Base-by-base conservation (phyloP, 306 rosid species). In the Glycyrrhiza uralensis region DNA sequence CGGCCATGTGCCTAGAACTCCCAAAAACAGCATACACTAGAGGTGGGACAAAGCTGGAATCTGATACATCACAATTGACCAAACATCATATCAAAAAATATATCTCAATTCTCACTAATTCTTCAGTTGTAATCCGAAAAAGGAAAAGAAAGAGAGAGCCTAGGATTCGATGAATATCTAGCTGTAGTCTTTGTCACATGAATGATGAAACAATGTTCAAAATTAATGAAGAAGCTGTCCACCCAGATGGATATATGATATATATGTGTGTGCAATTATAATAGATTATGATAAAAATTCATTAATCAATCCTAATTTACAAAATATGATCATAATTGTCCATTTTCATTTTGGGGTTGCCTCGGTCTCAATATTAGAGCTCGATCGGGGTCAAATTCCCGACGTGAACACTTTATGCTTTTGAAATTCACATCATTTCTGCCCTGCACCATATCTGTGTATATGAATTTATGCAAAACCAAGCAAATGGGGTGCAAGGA, bases 11-110 rank as follows among this genome's bases (percentile, higher is more conserved):
- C 81, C 85, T 90, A 0, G 98, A 93, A 68, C 84, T 87, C 55
- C 98, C 98, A 45, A 93, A 83, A 0, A 93, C 4, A 24, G 96
- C 82, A 22, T 93, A 93, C 17, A 93, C 51, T 0, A 93, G 4
- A 7, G 98, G 96, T 11, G 98, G 98, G 19, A 89, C 92, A 35
- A 90, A 90, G 35, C 97, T 89, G 0, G 92, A 83, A 86, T 93
- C 98, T 92, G 77, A 55, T 39, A 14, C 8, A 3, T 18, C 4
- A 18, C 19, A 30, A 63, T 8, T 19, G 4, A 46, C 17, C 36
- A 59, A 69, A 47, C 12, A 4, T 42, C 36, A 12, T 39, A 45
- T 46, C 54, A 57, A 30, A 20, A 32, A 15, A 1, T 30, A 5
- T 29, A n/a, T 56, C 12, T 28, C 11, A 12, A 29, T 70, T 39